Conservation (phyloP, 768 basidiomycete species). For the Serendipita indica region DNA sequence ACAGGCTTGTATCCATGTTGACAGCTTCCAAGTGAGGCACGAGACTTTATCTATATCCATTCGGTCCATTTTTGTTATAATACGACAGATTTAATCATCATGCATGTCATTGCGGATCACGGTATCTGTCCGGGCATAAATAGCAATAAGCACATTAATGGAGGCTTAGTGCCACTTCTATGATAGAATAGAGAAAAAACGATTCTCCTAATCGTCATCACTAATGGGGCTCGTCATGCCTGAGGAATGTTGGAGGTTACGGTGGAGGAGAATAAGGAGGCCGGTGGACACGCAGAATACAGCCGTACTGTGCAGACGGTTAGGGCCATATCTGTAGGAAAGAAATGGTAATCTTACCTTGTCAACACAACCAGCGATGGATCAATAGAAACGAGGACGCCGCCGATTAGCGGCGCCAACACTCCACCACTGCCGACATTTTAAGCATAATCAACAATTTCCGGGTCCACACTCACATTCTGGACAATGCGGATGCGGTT, state of each 20-base stretch:
- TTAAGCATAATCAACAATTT: background rate
- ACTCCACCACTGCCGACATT: conserved; percentile 54
- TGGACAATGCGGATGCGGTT: conserved; percentile 67
- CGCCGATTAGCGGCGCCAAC: conserved; percentile 72
- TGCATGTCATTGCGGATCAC: no score
- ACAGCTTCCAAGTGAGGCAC: no score
- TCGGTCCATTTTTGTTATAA: no score
- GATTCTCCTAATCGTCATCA: no score
- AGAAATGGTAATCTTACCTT: conserved; percentile 27
- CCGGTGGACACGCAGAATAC: background rate
- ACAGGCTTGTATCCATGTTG: no score
- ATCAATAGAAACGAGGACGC: conserved; percentile 49
- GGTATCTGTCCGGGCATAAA: no score
- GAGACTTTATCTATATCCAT: no score
- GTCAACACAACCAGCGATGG: conserved; percentile 62
- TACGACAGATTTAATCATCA: no score
- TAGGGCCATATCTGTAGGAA: background rate
- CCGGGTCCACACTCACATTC: conserved; percentile 42
- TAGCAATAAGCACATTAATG: no score
- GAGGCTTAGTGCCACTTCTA: no score
- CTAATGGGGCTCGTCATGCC: no score
- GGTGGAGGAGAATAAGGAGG: background rate
- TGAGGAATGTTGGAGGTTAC: background rate
- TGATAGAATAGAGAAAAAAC: no score
- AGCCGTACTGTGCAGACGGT: background rate